Base-by-base conservation (phyloP, 1,284 basidiomycete genomes). In the Ceratorhiza oryzae-sativae region DNA sequence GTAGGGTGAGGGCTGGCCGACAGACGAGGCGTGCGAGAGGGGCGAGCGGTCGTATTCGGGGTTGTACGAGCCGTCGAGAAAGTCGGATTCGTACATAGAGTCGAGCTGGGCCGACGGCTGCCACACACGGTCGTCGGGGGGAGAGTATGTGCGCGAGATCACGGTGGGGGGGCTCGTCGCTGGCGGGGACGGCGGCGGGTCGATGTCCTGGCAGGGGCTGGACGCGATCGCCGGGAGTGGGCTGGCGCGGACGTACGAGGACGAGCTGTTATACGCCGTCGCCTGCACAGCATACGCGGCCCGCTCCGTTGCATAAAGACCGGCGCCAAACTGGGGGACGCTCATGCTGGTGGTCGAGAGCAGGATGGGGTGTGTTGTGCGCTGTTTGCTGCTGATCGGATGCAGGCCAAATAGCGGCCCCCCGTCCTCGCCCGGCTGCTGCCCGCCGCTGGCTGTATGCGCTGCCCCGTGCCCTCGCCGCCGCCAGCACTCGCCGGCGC, bases 91-190 rank as follows among this genome's bases (percentile, higher is more conserved):
- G 68, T 61, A 59, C 45, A 59, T 59, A 27, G 68, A 71, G 30
- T 71, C 56, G 56, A 71, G 55, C 45, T 65, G 48, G 56, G 39
- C 36, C 58, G 55, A 6, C 56, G 30, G 67, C 62, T 51, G 73
- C 68, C 45, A 41, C 30, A 27, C 15, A 25, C 46, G 53, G 56
- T 10, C n/a, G 53, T 32, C 41, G 13, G 27, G 51, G 23, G 59
- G 30, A 13, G 56, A 70, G 59, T 51, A 63, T 15, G 34, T 18
- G 32, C 8, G 48, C 42, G 42, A 13, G 60, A 71, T 73, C 27
- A 25, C 34, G n/a, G 67, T 73, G 61, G 73, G 73, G 3, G 67
- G 49, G 20, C 70, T 72, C 41, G 59, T 58, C 3, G 73, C 61
- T 23, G 70, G 58, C 23, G 73, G 61, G 10, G 60, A 73, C 30